A percentile compares a stretch with the other conserved stretches of the same genome.
Conservation (phyloP, 306 rosid genomes). For the Lagenaria siceraria region DNA sequence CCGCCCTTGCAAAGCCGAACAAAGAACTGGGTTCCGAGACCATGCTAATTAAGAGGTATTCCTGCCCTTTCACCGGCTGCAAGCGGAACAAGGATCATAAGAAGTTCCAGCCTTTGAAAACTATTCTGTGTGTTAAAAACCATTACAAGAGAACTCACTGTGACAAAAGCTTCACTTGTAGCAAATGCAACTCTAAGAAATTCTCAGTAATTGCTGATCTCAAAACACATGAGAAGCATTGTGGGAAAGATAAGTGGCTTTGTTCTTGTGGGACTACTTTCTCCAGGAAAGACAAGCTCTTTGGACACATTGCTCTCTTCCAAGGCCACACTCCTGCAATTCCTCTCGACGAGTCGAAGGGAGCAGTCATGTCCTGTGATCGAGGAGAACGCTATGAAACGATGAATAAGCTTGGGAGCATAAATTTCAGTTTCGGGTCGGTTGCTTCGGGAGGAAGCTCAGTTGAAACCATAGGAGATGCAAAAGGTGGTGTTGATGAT, state of each 20-base stretch:
- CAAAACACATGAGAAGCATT: constrained; percentile 96
- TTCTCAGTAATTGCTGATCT: constrained; percentile 97
- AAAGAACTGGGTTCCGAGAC: constrained; percentile 58
- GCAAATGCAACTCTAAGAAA: constrained; percentile 87
- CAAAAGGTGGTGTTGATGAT: constrained; percentile 58
- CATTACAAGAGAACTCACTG: constrained; percentile 99
- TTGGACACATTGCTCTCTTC: constrained; percentile 92
- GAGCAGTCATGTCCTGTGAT: constrained; percentile 22
- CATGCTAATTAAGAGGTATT: constrained; percentile 73
- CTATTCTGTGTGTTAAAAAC: constrained; percentile 91
- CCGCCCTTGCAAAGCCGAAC: constrained; percentile 92
- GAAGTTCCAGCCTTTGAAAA: constrained; percentile 89
- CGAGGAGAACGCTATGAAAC: constrained; percentile 32
- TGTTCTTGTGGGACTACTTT: constrained; percentile 99
- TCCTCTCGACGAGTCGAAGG: constrained; percentile 59
- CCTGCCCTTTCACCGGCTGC: constrained; percentile 88
- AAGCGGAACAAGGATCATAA: constrained; percentile 93
- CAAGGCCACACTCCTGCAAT: constrained; percentile 99
- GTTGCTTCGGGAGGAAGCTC: constrained; percentile 26
- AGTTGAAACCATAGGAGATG: constrained; percentile 34
- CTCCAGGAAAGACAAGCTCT: constrained; percentile 98
- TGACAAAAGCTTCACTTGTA: constrained; percentile 90
- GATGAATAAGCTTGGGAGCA: constrained; percentile 25
- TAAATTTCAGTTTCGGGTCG: constrained; percentile 51
- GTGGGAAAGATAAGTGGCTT: constrained; percentile 97